These are phyloP conservation scores for Amniculicola lignicola DNA, from an alignment of 495 filamentous ascomycete species.

Conservation along the genomic window DNA sequence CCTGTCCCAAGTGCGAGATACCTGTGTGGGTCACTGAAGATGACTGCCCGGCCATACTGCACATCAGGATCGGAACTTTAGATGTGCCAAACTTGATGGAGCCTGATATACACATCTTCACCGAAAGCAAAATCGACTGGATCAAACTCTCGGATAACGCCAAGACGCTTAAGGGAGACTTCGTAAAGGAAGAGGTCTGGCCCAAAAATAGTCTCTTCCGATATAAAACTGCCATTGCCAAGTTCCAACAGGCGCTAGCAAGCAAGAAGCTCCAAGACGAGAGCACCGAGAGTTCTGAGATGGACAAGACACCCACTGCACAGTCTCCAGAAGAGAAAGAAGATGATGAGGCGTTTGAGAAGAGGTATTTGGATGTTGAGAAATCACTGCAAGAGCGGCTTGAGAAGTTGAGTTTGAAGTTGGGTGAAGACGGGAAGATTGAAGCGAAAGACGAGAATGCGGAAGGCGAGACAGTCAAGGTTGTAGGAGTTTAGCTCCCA, in stretches of 20 bases:
- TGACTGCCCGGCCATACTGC: not conserved
- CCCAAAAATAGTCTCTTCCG: slow-evolving; percentile 19
- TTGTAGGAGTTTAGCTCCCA: too few species aligned
- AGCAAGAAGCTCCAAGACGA: not conserved
- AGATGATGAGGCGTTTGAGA: slow-evolving; percentile 19
- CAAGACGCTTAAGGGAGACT: slow-evolving; percentile 1
- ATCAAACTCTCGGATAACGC: slow-evolving; percentile 12
- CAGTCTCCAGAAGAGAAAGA: slow-evolving; percentile 12
- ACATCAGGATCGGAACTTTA: slow-evolving; percentile 18
- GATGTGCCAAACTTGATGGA: slow-evolving; percentile 19
- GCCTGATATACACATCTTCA: slow-evolving; percentile 21
- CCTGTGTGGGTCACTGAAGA: slow-evolving; percentile 1
- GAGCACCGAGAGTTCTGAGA: not conserved
- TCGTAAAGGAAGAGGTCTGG: slow-evolving; percentile 3
- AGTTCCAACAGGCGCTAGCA: not conserved
- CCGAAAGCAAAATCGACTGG: slow-evolving; percentile 16
- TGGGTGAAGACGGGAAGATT: slow-evolving; percentile 7
- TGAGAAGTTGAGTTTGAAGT: slow-evolving; percentile 21
- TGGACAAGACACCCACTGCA: slow-evolving; percentile 21
- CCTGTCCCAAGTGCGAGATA: slow-evolving; percentile 13
- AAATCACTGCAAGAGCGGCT: slow-evolving; percentile 16
- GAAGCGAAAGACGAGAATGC: too few species aligned
- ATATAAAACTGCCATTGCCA: not conserved
- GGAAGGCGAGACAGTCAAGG: too few species aligned
- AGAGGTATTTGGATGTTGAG: slow-evolving; percentile 7